Evolutionary conservation across 1,284 basidiomycete genomes (phyloP), one percentile per base, ranked within the genome.

Genomic region (Tilletia indica): DNA sequence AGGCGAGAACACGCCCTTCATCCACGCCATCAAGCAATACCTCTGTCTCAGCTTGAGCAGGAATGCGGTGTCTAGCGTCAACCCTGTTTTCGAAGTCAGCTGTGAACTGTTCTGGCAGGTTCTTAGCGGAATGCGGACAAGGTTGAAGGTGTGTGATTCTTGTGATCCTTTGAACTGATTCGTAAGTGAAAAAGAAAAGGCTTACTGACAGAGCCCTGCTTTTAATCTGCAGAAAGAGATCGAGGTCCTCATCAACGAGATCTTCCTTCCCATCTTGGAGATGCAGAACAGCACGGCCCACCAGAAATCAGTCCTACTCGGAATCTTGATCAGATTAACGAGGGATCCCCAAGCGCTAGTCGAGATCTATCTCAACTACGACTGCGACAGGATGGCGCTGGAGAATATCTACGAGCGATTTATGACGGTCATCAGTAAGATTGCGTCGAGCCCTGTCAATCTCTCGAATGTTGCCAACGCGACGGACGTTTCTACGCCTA

Each of bases 21-120:
- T 84, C n/a, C 82, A 83, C 58, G 83, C 83, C 3, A 80, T 82
- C 74, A 84, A 84, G 76, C 83, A 84, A 75, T 84, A 84, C 54
- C 75, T 99, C 71, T 98, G 96, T 85, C 86, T 97, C 76, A 92
- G 91, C 76, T 86, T 99, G 78, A 97, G 93, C 79, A 89, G 97
- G 68, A 99, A 99, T 84, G 96, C 96, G 67, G 92, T 98, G 74
- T 95, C 93, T 83, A 91, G 94, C 8, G 93, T 99, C 25, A 91
- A 92, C 21, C 95, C 97, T 85, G 95, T 99, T 25, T 99, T 99
- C 84, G 97, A 99, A 84, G 90, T 96, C 69, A 93, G 93, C 80
- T 95, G 97, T 70, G 97, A 99, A 86, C 97, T 99, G 78, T 99
- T 99, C 85, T 99, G 96, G 94, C 90, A 93, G 77, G 92, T 98